A percentile compares a stretch with the other conserved stretches of the same genome.
Conservation (phyloP, 169 alveolate species). For the Cardiosporidium cionae region DNA sequence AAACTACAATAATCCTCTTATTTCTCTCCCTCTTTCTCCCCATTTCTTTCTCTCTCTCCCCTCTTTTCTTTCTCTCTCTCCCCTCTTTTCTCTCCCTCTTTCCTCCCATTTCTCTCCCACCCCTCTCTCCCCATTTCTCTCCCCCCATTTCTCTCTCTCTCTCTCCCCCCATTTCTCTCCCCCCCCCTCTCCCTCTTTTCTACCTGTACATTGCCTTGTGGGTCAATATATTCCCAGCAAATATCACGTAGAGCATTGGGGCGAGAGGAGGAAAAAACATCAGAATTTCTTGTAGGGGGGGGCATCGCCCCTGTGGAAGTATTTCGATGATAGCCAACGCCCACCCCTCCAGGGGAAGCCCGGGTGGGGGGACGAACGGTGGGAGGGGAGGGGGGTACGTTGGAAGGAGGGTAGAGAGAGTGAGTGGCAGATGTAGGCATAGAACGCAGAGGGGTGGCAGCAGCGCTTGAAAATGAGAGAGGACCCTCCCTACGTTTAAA, state of each 20-base stretch:
- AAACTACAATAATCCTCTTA: not conserved
- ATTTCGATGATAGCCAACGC: too few species aligned
- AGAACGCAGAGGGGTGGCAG: too few species aligned
- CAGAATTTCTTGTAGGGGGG: constrained; percentile 7
- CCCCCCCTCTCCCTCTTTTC: not conserved
- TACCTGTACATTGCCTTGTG: constrained; percentile 51
- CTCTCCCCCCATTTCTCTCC: not conserved
- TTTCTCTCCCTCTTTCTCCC: not conserved
- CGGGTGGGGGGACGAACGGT: too few species aligned
- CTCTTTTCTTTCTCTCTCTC: not conserved
- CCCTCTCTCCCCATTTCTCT: not conserved
- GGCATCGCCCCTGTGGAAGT: constrained; percentile 18
- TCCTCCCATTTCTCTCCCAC: too few species aligned
- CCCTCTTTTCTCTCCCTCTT: not conserved
- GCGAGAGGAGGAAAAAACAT: constrained; percentile 10
- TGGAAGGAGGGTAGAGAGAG: too few species aligned
- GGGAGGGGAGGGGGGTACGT: too few species aligned
- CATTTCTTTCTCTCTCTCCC: not conserved
- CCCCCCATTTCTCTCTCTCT: not conserved
- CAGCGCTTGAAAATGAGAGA: too few species aligned
- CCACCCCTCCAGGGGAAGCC: too few species aligned
- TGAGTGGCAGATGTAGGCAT: too few species aligned
- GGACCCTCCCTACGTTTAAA: too few species aligned
- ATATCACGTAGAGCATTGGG: constrained; percentile 44
- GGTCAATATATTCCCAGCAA: constrained; percentile 56